These are phyloP conservation scores for Venturiaceae sp. DNA, from an alignment of 2,329 filamentous ascomycete genomes.

Conservation along the genomic window DNA sequence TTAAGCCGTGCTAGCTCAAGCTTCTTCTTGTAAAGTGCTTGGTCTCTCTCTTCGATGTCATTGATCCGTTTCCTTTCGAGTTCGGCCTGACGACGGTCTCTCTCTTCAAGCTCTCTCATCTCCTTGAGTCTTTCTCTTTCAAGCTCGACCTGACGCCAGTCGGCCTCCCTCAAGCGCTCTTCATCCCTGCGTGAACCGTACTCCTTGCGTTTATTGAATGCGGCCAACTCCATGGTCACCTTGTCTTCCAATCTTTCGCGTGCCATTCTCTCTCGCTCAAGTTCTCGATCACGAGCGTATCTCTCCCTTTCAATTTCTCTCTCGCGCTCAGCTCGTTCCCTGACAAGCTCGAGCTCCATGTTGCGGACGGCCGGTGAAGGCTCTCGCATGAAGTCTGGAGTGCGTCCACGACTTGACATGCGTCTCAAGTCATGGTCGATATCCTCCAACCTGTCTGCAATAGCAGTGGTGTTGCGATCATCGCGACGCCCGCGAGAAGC, in stretches of 20 bases:
- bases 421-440: constrained; percentile 6
- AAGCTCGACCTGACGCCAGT: too few relatives aligned
- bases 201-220: not conserved
- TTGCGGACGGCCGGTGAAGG: not conserved
- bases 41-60: constrained; percentile 15
- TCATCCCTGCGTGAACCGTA: not conserved
- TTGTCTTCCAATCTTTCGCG: not conserved
- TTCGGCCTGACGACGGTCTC: not conserved
- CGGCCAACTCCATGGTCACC: not conserved
- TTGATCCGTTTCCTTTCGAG: not conserved
- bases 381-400: not conserved
- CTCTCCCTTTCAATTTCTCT: not conserved
- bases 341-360: not conserved
- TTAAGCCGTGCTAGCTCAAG: constrained; percentile 23
- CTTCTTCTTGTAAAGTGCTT: constrained; percentile 24
- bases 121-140: too few relatives aligned
- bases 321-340: not conserved
- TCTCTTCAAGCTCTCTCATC: not conserved
- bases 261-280: not conserved
- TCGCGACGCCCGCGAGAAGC: constrained; percentile 4
- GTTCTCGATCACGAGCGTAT: not conserved
- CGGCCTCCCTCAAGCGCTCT: not conserved
- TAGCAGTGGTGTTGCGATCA: not conserved
- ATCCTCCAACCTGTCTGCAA: constrained; percentile 6
- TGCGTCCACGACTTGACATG: not conserved